A percentile compares a stretch with the other conserved stretches of the same genome.
phyloP scores from a whole-genome alignment of 1,284 basidiomycete species.

The Puccinia polysora region DNA sequence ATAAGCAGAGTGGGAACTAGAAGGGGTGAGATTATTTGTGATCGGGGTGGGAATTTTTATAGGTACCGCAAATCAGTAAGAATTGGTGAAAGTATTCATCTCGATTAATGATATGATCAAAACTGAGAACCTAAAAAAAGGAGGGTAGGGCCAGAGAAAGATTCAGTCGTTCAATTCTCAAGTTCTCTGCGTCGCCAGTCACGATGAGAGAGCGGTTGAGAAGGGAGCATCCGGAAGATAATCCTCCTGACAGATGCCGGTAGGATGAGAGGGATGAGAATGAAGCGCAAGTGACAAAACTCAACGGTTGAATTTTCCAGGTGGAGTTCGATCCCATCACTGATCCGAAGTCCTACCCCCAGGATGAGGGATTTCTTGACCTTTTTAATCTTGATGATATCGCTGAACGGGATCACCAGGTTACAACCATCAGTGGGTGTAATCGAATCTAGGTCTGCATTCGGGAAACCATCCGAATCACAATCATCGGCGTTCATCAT shows the following conservation, averaged over 20 bases:
- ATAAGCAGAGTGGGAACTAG: too few relatives aligned
- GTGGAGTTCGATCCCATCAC: conserved; percentile 34
- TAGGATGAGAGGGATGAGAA: not conserved
- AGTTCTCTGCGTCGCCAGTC: not conserved
- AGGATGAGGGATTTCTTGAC: conserved; percentile 15
- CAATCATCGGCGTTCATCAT: too few relatives aligned
- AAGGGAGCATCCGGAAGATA: too few relatives aligned
- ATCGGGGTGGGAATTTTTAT: too few relatives aligned
- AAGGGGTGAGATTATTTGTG: too few relatives aligned
- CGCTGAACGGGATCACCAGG: not conserved
- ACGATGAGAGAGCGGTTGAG: too few relatives aligned
- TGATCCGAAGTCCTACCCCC: conserved; percentile 23
- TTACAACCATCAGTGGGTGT: not conserved
- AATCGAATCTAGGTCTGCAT: not conserved
- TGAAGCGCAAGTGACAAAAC: not conserved
- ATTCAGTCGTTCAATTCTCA: not conserved
- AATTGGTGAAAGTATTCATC: conserved; percentile 30
- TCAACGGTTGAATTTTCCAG: conserved; percentile 25
- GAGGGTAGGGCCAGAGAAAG: not conserved
- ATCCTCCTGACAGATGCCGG: not conserved
- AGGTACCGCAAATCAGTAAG: conserved; percentile 21
- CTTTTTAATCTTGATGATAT: conserved; percentile 25
- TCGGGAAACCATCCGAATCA: not conserved
- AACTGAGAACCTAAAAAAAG: conserved; percentile 26
- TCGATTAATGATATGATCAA: conserved; percentile 32